Percentiles rank a stretch among this genome's conserved stretches.
These are phyloP conservation scores for Mrakia gelida DNA, from an alignment of 768 basidiomycete genomes.

Conservation along the genomic window DNA sequence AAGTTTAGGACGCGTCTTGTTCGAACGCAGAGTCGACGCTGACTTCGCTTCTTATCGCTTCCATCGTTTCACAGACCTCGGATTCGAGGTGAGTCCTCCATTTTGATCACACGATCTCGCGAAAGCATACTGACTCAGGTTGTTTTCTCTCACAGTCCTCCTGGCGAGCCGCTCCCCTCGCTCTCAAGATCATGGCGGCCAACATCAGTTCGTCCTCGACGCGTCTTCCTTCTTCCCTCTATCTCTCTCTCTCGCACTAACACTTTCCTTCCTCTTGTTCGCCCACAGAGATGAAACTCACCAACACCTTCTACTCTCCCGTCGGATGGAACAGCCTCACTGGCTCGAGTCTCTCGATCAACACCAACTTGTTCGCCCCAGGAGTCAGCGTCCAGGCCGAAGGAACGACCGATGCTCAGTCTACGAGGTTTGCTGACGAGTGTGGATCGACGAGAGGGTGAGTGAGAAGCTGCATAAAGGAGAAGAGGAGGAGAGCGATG, in stretches of 20 bases:
- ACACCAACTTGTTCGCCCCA: background rate
- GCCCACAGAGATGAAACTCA: constrained; percentile 18
- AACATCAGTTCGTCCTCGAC: constrained; percentile 45
- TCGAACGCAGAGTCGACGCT: background rate
- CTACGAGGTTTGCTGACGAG: background rate
- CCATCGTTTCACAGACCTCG: constrained; percentile 33
- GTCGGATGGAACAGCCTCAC: constrained; percentile 7
- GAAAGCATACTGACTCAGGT: too few relatives aligned
- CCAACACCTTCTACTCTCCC: constrained; percentile 14
- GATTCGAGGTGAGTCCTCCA: constrained; percentile 48
- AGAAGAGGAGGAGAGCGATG: too few relatives aligned
- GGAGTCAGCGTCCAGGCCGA: constrained; percentile 8
- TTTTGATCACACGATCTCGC: too few relatives aligned
- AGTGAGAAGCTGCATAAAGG: too few relatives aligned
- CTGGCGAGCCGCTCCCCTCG: constrained; percentile 55
- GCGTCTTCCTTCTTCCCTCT: too few relatives aligned
- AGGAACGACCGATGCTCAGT: constrained; percentile 4
- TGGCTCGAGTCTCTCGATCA: background rate
- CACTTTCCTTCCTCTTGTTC: too few relatives aligned
- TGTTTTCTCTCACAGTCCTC: constrained; percentile 42
- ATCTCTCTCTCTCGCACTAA: too few relatives aligned
- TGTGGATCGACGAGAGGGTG: background rate
- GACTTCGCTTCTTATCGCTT: background rate
- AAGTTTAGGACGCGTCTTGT: background rate
- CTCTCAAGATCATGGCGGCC: constrained; percentile 57